Evolutionary conservation across 768 basidiomycete genomes (phyloP).

Genomic region (Podaxis sp.): DNA sequence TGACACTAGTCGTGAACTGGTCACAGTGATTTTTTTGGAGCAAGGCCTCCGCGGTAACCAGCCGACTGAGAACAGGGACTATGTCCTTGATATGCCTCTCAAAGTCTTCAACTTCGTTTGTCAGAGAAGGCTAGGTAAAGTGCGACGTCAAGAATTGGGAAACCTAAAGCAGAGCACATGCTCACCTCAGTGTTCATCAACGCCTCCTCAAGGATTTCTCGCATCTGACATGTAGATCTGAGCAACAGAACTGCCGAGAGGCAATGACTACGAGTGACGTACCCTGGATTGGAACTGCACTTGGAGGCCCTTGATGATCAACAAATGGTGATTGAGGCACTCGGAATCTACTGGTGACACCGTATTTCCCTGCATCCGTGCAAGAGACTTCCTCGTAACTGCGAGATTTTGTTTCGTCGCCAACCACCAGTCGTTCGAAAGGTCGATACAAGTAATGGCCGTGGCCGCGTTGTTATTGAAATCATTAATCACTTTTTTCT

Average conservation of each 20-base stretch:
- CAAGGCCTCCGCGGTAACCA: not conserved
- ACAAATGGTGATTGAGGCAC: too few relatives aligned
- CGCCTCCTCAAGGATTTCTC: not conserved
- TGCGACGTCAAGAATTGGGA: not conserved
- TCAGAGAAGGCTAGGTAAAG: not conserved
- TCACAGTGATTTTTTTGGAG: not conserved
- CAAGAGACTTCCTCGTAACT: too few relatives aligned
- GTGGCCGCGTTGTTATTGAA: too few relatives aligned
- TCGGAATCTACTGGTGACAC: too few relatives aligned
- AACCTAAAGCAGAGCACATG: not conserved
- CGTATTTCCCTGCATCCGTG: too few relatives aligned
- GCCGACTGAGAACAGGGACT: not conserved
- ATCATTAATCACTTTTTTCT: not conserved
- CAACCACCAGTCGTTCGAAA: too few relatives aligned
- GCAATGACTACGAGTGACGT: not conserved
- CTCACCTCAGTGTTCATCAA: not conserved
- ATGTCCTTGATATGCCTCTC: not conserved
- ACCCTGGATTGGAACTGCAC: not conserved
- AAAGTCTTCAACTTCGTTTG: not conserved
- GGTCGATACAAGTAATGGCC: too few relatives aligned
- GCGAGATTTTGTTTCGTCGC: too few relatives aligned
- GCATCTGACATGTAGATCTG: not conserved
- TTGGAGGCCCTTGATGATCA: not conserved
- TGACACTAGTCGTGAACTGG: not conserved
- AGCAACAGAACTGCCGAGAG: not conserved